phyloP scores from a whole-genome alignment of 2,329 filamentous ascomycete genomes.

The Talaromyces piceae region DNA sequence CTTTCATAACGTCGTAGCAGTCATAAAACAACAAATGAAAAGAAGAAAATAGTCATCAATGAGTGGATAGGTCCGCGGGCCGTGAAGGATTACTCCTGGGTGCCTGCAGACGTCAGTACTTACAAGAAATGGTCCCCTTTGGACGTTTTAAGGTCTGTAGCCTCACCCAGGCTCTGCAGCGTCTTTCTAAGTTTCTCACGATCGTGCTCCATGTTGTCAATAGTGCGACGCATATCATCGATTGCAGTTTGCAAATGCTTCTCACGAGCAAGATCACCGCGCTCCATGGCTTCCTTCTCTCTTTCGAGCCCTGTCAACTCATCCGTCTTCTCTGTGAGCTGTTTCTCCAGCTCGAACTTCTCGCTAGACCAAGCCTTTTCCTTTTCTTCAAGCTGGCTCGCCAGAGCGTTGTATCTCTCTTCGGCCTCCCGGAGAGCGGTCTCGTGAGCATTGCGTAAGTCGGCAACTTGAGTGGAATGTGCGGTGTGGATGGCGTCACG shows the following conservation, averaged over 20 bases:
- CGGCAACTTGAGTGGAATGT: constrained; percentile 18
- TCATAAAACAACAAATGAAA: constrained; percentile 15
- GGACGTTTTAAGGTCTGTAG: constrained; percentile 44
- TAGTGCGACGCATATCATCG: constrained; percentile 39
- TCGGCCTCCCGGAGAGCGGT: constrained; percentile 18
- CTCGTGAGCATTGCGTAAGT: constrained; percentile 19
- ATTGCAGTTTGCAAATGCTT: constrained; percentile 38
- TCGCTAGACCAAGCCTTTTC: constrained; percentile 28
- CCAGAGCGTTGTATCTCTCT: constrained; percentile 21
- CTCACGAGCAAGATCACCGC: constrained; percentile 39
- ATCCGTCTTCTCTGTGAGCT: constrained; percentile 36
- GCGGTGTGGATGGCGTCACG: constrained; percentile 4
- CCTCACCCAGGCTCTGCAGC: constrained; percentile 44
- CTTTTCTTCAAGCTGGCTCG: constrained; percentile 22
- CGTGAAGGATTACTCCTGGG: background rate
- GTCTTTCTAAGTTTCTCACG: constrained; percentile 44
- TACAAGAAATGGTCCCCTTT: constrained; percentile 45
- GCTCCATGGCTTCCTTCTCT: constrained; percentile 36
- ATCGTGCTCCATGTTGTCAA: constrained; percentile 45
- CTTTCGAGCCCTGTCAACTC: constrained; percentile 38
- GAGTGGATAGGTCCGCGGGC: background rate
- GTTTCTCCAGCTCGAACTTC: constrained; percentile 23
- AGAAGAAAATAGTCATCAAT: constrained; percentile 5
- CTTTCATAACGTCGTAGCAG: background rate
- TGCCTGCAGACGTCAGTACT: constrained; percentile 21